Percentiles rank a stretch among this genome's conserved stretches.
phyloP scores from a whole-genome alignment of 2,329 filamentous ascomycete genomes.

The Ophiocordyceps camponoti-floridani region DNA sequence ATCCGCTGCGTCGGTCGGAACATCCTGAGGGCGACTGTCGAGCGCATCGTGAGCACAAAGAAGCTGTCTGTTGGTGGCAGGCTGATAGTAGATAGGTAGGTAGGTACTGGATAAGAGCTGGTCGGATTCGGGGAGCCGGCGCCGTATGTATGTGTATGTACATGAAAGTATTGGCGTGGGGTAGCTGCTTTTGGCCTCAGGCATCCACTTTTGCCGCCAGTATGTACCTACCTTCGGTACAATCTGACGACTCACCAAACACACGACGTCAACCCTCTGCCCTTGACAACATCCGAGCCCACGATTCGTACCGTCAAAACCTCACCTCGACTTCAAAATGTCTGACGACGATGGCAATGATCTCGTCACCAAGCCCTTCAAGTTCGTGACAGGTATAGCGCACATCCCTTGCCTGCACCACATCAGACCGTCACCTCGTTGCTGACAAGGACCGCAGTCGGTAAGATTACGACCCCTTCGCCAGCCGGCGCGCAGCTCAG shows the following conservation, averaged over 20 bases:
- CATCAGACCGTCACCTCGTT: conserved; percentile 16
- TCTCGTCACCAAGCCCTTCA: conserved; percentile 93
- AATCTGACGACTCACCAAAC: not conserved
- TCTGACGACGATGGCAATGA: conserved; percentile 67
- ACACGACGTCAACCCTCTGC: conserved; percentile 9
- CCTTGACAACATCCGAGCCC: not conserved
- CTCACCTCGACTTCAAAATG: conserved; percentile 43
- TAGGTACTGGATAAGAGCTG: not conserved
- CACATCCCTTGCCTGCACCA: conserved; percentile 20
- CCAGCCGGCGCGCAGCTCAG: conserved; percentile 4
- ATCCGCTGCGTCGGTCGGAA: conserved; percentile 44
- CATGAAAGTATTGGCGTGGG: no score
- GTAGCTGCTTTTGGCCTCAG: conserved; percentile 20
- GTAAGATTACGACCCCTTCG: conserved; percentile 16
- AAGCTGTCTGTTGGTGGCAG: conserved; percentile 11
- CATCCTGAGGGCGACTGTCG: conserved; percentile 48
- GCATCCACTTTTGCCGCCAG: conserved; percentile 14
- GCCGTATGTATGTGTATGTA: no score
- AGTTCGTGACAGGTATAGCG: conserved; percentile 93
- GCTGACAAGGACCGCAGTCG: conserved; percentile 24
- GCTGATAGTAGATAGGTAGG: conserved; percentile 1
- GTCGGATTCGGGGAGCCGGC: not conserved
- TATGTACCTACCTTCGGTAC: not conserved
- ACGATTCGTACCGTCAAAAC: conserved; percentile 2
- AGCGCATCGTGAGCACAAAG: conserved; percentile 35